Evolutionary conservation across 2,329 filamentous ascomycete genomes (phyloP).

Genomic region (Colletotrichum horii): DNA sequence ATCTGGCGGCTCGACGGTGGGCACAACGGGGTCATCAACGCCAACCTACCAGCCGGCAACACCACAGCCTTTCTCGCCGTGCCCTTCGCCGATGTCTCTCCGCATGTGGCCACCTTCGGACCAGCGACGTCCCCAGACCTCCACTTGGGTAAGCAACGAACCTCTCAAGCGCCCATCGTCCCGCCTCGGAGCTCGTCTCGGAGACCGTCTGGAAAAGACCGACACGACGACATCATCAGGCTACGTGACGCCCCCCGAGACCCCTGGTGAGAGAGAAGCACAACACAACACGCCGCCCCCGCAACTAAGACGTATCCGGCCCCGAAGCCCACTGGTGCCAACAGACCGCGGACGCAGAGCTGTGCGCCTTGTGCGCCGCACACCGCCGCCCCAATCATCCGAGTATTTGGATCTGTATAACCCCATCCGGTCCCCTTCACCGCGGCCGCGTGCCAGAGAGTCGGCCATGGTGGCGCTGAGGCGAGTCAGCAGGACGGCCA

Average conservation of each 20-base stretch:
- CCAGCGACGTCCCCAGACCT: conserved; percentile 10
- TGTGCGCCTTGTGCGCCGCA: background rate
- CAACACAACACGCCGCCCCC: background rate
- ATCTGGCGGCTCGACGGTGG: background rate
- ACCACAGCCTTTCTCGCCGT: background rate
- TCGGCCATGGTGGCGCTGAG: background rate
- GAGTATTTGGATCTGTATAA: conserved; percentile 40
- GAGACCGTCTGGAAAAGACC: conserved; percentile 22
- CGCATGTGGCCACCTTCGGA: background rate
- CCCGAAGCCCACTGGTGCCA: background rate
- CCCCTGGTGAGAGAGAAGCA: conserved; percentile 18
- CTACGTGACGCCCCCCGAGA: conserved; percentile 36
- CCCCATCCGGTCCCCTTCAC: conserved; percentile 24
- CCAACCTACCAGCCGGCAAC: background rate
- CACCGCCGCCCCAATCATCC: conserved; percentile 29
- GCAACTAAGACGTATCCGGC: background rate
- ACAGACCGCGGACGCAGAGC: background rate
- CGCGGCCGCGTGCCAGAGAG: background rate
- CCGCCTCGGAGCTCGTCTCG: conserved; percentile 26
- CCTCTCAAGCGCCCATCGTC: conserved; percentile 45
- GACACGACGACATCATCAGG: conserved; percentile 26
- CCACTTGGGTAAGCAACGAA: conserved; percentile 40
- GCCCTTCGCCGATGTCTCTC: background rate
- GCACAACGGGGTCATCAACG: background rate
- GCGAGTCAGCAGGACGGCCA: background rate